Evolutionary conservation across 352 stramenopile genomes (phyloP).

Genomic region (Pythium scleroteichum): DNA sequence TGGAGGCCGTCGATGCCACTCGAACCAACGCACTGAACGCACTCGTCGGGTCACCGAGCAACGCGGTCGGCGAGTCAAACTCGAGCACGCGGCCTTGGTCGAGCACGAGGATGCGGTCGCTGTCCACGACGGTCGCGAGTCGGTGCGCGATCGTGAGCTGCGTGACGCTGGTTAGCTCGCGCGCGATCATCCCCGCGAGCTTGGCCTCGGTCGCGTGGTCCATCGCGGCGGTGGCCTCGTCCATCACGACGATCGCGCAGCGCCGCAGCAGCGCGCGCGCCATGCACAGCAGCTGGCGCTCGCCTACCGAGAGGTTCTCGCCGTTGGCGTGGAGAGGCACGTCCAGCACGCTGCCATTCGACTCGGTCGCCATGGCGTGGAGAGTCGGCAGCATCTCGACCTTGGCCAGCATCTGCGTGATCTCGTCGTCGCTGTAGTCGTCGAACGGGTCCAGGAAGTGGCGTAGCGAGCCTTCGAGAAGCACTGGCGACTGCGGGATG

Average conservation of each 20-base stretch:
- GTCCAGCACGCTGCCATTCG: background rate
- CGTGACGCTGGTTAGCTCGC: slow-evolving; percentile 86
- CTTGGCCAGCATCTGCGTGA: slow-evolving; percentile 43
- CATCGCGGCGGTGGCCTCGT: slow-evolving; percentile 90
- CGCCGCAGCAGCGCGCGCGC: slow-evolving; percentile 85
- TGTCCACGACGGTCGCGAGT: slow-evolving; percentile 91
- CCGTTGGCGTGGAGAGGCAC: slow-evolving; percentile 56
- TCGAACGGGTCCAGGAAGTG: slow-evolving; percentile 85
- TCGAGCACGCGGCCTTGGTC: slow-evolving; percentile 82
- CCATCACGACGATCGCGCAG: slow-evolving; percentile 88
- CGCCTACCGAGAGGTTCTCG: slow-evolving; percentile 76
- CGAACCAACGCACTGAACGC: slow-evolving; percentile 22
- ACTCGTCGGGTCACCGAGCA: slow-evolving; percentile 8
- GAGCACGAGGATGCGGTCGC: slow-evolving; percentile 89
- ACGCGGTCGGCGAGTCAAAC: slow-evolving; percentile 66
- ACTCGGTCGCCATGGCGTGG: background rate
- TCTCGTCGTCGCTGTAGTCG: slow-evolving; percentile 58
- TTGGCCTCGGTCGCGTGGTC: slow-evolving; percentile 56
- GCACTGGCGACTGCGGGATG: slow-evolving; percentile 26
- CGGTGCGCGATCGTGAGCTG: slow-evolving; percentile 94
- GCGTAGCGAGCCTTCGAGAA: slow-evolving; percentile 28
- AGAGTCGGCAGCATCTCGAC: slow-evolving; percentile 25
- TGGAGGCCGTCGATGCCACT: background rate
- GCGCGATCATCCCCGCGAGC: slow-evolving; percentile 70
- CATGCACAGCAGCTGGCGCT: slow-evolving; percentile 84